Base-by-base conservation (phyloP, 1,284 basidiomycete genomes). In the Apiotrichum laibachii region DNA sequence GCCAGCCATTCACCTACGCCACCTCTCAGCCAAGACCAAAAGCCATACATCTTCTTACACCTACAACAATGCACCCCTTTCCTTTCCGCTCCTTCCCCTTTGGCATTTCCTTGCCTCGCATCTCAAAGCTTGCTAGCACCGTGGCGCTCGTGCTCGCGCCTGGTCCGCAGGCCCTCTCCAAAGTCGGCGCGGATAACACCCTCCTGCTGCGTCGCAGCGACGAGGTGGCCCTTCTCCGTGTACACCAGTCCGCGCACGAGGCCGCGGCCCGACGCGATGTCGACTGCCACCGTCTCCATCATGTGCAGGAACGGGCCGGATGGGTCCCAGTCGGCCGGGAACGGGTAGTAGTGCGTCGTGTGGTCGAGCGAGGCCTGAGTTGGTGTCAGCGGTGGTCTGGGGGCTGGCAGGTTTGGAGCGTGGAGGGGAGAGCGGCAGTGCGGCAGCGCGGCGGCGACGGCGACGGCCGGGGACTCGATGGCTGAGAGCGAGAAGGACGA, bases 141-240 rank as follows among this genome's bases (percentile, higher is more conserved):
- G 66, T 51, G 61, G 53, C 56, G 58, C 53, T 59, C 59, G 22
- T 15, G 63, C 68, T 61, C 63, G 62, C 46, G 42, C 37, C 44
- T 59, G 7, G 62, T 56, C 35, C 50, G 42, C 18, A 21, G 26
- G 10, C 46, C 50, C 44, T 53, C 40, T 10, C 51, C 56, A 35
- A 67, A 44, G 62, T 53, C 70, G 67, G 77, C 78, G 33, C 80
- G 64, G 11, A 81, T 77, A 11, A 82, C 88, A 4, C 92, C 91
- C 80, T 94, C 92, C 73, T 95, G 92, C 21, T 85, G 84, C 37
- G 86, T 87, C 11, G 88, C 84, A 13, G 91, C 92, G 18, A 92
- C 81, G 21, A 94, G 80, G 12, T 76, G 82, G 6, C 92, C 91
- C 22, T 81, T 77, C 39, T 82, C 82, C 8, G 88, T 86, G 72